Evolutionary conservation across 2,329 filamentous ascomycete genomes (phyloP).

Genomic region (Aspergillus hortae): DNA sequence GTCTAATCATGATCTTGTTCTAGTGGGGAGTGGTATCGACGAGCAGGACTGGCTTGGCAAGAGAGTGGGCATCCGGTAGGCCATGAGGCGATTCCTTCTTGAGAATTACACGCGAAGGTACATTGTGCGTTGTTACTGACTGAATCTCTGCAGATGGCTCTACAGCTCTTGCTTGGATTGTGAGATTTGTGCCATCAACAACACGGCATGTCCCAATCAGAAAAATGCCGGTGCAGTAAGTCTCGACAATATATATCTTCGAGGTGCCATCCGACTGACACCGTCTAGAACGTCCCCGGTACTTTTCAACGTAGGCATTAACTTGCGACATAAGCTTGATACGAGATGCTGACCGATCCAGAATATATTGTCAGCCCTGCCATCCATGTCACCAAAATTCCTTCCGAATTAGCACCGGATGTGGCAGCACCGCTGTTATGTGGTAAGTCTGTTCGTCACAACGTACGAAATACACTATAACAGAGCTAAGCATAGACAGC

Average conservation of each 20-base stretch:
- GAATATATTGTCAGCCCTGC: conserved; percentile 36
- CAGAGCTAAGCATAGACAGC: conserved; percentile 16
- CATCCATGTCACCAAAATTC: conserved; percentile 34
- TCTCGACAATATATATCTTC: not conserved
- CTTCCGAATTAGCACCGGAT: conserved; percentile 27
- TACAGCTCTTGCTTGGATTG: conserved; percentile 37
- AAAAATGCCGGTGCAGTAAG: conserved; percentile 36
- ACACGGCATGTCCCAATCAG: conserved; percentile 37
- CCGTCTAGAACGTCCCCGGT: conserved; percentile 31
- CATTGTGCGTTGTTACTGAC: conserved; percentile 15
- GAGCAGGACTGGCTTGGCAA: conserved; percentile 27
- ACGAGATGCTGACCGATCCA: conserved; percentile 1
- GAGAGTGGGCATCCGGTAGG: conserved; percentile 31
- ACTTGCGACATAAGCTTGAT: not conserved
- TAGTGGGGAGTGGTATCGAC: conserved; percentile 28
- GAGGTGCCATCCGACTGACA: conserved; percentile 1
- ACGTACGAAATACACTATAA: not conserved
- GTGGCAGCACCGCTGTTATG: conserved; percentile 36
- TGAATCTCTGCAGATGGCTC: conserved; percentile 27
- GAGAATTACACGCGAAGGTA: not conserved
- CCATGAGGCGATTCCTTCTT: not conserved
- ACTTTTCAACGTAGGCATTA: conserved; percentile 34
- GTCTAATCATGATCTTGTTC: not conserved
- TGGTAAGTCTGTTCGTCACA: conserved; percentile 20
- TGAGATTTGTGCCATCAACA: conserved; percentile 36